phyloP scores from a whole-genome alignment of 164 flowering plant species.

The Kingdonia uniflora region DNA sequence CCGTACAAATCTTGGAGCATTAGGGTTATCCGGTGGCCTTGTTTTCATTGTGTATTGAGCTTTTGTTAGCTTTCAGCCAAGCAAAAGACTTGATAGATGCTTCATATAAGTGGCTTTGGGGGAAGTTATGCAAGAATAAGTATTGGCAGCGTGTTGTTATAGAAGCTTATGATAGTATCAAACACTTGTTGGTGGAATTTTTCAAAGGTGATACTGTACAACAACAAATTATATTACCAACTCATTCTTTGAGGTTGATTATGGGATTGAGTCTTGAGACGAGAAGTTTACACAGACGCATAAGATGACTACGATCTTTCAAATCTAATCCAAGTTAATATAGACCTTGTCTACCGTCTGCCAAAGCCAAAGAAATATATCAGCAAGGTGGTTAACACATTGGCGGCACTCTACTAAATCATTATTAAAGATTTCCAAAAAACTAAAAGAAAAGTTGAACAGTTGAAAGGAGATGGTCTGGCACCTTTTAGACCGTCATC shows the following conservation, averaged over 20 bases:
- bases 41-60: conserved; percentile 81
- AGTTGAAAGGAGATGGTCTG: conserved; percentile 50
- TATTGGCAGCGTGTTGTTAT: conserved; percentile 78
- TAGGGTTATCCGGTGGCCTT: conserved; percentile 93
- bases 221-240: conserved; percentile 38
- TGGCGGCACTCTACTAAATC: conserved; percentile 81
- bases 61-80: conserved; percentile 75
- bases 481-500: conserved; percentile 26
- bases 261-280: conserved; percentile 21
- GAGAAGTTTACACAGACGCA: conserved; percentile 46
- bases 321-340: conserved; percentile 54
- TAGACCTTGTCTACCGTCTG: conserved; percentile 47
- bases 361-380: conserved; percentile 34
- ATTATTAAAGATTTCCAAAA: conserved; percentile 51
- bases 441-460: conserved; percentile 31
- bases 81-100: conserved; percentile 48
- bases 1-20: conserved; percentile 70
- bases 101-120: conserved; percentile 56
- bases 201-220: conserved; percentile 51
- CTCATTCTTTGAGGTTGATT: conserved; percentile 55
- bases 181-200: conserved; percentile 43
- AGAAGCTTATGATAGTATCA: conserved; percentile 79
- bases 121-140: conserved; percentile 60
- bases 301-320: conserved; percentile 28
- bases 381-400: conserved; percentile 35